Evolutionary conservation across 2,329 filamentous ascomycete species (phyloP), one percentile per base, ranked within the genome.

Genomic region (Ophiostoma angusticollis): DNA sequence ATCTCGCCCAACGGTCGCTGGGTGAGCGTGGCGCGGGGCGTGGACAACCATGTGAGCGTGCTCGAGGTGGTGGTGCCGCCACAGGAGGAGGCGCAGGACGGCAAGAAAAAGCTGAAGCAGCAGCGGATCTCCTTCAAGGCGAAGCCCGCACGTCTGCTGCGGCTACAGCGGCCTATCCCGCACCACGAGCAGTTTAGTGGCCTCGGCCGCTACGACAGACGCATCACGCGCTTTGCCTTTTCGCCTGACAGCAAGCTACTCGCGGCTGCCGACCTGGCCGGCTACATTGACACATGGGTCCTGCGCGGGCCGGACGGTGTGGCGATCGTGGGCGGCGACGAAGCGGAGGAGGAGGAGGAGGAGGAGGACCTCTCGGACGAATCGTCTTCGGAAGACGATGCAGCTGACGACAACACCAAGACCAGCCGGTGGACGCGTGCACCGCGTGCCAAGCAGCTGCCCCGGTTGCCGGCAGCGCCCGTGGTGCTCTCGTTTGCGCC

Each of bases 281-380:
- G 91, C 31, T 85, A 79, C 57, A 67, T 96, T 23, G 87, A 96
- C 54, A 85, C 80, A 14, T 98, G 87, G 83, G 62, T 85, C 2
- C 60, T 93, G 39, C 69, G 74, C 52, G 70, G 70, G 27, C 57
- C 70, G 44, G 64, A 71, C 49, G 68, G 74, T 46, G 7, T 21
- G 16, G 18, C 25, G 3, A 27, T 27, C 37, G 17, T 48, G 22
- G 31, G 12, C 37, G 48, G 34, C 42, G 45, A 35, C 50, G 52
- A 41, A 45, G 24, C 48, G 25, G 41, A 37, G 53, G 54, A 57
- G 16, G 60, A 61, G 40, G 55, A 58, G 19, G 56, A 59, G 3
- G 18, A 17, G 41, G 38, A 37, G 29, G 49, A 55, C 30, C n/a
- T n/a, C n/a, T 52, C 50, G 6, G 43, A 43, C n/a, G n/a, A n/a